These are phyloP conservation scores for Citrus sp. DNA, from an alignment of 345 rosid species.

Conservation along the genomic window DNA sequence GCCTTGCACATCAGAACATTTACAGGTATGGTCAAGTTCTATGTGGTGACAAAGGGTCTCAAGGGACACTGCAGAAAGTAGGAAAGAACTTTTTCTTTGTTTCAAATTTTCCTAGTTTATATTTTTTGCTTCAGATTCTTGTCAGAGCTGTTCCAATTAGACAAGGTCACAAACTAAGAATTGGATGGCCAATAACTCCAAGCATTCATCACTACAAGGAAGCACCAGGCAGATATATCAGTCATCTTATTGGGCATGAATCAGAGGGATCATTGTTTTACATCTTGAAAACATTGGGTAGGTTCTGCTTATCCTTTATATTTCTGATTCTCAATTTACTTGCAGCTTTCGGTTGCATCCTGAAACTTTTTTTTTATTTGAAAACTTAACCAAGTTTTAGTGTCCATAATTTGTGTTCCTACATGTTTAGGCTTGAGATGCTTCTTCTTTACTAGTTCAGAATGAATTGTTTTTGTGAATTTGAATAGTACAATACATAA, in stretches of 20 bases:
- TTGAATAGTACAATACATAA: not conserved
- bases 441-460: not conserved
- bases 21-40: constrained; percentile 50
- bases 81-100: not conserved
- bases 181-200: constrained; percentile 85
- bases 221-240: constrained; percentile 79
- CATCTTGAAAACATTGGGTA: constrained; percentile 81
- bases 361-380: not conserved
- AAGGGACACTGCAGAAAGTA: not conserved
- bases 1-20: constrained; percentile 77
- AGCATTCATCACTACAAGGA: constrained; percentile 78
- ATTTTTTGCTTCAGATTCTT: constrained; percentile 58
- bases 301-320: constrained; percentile 21
- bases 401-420: not conserved
- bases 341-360: not conserved
- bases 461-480: not conserved
- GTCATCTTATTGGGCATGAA: constrained; percentile 90
- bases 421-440: not conserved
- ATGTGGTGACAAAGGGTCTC: constrained; percentile 1
- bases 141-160: constrained; percentile 78
- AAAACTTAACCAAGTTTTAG: not conserved
- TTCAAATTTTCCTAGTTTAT: not conserved
- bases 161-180: constrained; percentile 73
- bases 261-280: constrained; percentile 88
- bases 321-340: not conserved